Percentiles rank a stretch among this genome's conserved stretches.
phyloP scores from a whole-genome alignment of 164 flowering plant genomes.

The Berberis thunbergii region DNA sequence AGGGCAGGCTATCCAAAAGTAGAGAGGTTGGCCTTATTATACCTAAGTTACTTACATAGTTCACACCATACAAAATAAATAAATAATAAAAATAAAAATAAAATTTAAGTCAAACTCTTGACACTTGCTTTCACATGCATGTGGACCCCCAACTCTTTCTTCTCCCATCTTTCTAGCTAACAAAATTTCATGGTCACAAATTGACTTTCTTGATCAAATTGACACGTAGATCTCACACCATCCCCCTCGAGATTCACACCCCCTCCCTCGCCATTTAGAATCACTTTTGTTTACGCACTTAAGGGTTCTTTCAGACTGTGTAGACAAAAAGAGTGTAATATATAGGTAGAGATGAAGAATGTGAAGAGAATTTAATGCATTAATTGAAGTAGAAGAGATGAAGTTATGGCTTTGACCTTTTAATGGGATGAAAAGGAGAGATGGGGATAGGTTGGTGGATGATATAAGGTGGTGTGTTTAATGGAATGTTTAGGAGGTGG shows the following conservation, averaged over 20 bases:
- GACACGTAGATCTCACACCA: too few relatives aligned
- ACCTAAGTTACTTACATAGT: not conserved
- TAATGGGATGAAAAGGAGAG: not conserved
- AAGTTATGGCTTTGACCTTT: constrained; percentile 3
- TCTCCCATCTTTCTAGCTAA: too few relatives aligned
- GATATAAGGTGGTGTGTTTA: not conserved
- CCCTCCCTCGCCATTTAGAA: too few relatives aligned
- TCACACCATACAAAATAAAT: not conserved
- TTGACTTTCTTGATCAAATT: too few relatives aligned
- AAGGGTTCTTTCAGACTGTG: not conserved
- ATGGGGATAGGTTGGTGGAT: not conserved
- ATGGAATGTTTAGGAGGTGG: not conserved
- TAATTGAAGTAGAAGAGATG: not conserved
- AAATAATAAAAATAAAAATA: too few relatives aligned
- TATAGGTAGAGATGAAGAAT: not conserved
- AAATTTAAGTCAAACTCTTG: not conserved
- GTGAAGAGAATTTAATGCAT: constrained; percentile 3
- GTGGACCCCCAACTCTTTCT: too few relatives aligned
- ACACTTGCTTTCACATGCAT: not conserved
- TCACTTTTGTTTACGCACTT: too few relatives aligned
- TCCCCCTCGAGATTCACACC: too few relatives aligned
- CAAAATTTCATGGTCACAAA: too few relatives aligned
- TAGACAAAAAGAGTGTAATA: not conserved
- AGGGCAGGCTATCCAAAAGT: not conserved
- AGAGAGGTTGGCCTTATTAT: not conserved